Conservation (phyloP, 129 eudicot species). For the Pseudognaphalium luteoalbum region DNA sequence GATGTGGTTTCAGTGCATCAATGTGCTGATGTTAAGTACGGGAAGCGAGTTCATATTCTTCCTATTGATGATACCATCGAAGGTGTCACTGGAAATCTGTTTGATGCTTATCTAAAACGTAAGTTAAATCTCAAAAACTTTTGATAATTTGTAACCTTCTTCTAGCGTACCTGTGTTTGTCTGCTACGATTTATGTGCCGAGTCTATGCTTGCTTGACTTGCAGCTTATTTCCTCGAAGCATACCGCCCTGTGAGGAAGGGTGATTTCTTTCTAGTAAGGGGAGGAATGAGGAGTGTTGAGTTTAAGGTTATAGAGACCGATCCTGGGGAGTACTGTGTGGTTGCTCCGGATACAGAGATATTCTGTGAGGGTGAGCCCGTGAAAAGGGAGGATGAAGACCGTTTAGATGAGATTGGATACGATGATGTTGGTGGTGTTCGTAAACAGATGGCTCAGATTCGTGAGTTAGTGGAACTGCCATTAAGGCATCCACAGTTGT, state of each 20-base stretch:
- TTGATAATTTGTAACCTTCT: neutral
- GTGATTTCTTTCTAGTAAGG: constrained; percentile 64
- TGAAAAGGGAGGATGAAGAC: constrained; percentile 64
- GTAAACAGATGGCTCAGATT: constrained; percentile 86
- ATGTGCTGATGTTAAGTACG: constrained; percentile 72
- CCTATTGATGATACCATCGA: constrained; percentile 90
- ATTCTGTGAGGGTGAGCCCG: constrained; percentile 73
- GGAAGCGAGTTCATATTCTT: constrained; percentile 91
- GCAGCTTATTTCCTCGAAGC: constrained; percentile 68
- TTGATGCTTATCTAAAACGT: constrained; percentile 93
- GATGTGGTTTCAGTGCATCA: constrained; percentile 94
- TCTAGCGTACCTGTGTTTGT: no score
- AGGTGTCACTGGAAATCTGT: constrained; percentile 81
- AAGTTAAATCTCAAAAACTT: constrained; percentile 17
- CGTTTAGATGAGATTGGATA: constrained; percentile 67
- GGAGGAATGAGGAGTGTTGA: constrained; percentile 84
- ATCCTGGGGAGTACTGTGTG: constrained; percentile 87
- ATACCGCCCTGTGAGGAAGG: constrained; percentile 70
- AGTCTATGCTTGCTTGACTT: constrained; percentile 6
- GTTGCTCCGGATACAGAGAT: constrained; percentile 84
- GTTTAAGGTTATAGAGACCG: constrained; percentile 79
- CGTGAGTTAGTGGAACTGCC: constrained; percentile 90
- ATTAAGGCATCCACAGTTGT: constrained; percentile 83
- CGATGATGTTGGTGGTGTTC: constrained; percentile 79
- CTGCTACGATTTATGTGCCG: neutral